Evolutionary conservation across 495 filamentous ascomycete species (phyloP), one percentile per base, ranked within the genome.

Genomic region (Glarea lozoyensis): DNA sequence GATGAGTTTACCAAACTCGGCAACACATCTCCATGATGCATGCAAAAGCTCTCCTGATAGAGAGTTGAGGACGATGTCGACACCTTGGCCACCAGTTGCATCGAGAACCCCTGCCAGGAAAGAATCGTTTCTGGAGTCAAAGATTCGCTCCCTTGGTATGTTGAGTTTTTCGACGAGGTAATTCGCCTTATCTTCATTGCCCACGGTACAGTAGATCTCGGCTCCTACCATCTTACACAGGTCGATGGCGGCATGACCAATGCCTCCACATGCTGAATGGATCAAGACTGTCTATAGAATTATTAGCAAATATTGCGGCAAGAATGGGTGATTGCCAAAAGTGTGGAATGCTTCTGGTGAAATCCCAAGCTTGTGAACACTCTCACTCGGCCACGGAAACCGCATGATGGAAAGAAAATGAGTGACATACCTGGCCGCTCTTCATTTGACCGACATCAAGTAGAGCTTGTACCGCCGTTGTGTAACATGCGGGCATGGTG

Each of bases 241-340:
- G 21, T 41, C 21, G 19, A 41, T 41, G 18, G 38, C 38, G 30
- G 21, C 20, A 17, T 27, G 25, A 10, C 38, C 38, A 25, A 41
- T 16, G 3, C 38, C 38, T 10, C 76, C 75, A 6, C 77, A 62
- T 11, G 70, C 77, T 1, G 65, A 62, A 43, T 81, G 75, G 34
- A 82, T 76, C 11, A 84, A 63, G 0, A 81, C 66, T 7, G 60
- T 70, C n/a, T n/a, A n/a, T n/a, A n/a, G n/a, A n/a, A n/a, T n/a
- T n/a, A n/a, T n/a, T n/a, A n/a, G n/a, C n/a, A n/a, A n/a, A n/a
- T n/a, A n/a, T n/a, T n/a, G n/a, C n/a, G n/a, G n/a, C n/a, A n/a
- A n/a, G n/a, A n/a, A n/a, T n/a, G n/a, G n/a, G n/a, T n/a, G n/a
- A n/a, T n/a, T n/a, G n/a, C n/a, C n/a, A n/a, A n/a, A n/a, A n/a